Base-by-base conservation (phyloP, 2,329 filamentous ascomycete genomes). In the Lasiodiplodia hormozganensis region DNA sequence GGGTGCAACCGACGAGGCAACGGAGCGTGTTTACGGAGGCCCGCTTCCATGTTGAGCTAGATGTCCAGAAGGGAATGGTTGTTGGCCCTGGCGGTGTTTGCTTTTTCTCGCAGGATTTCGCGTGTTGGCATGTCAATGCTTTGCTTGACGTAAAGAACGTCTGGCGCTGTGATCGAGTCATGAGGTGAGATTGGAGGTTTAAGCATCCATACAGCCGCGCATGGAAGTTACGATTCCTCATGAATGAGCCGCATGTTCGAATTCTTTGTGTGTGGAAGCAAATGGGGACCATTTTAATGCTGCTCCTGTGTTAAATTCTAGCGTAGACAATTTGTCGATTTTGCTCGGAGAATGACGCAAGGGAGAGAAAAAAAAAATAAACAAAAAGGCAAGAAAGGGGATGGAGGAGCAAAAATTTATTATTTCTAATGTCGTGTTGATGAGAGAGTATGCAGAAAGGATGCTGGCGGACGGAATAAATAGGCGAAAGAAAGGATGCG, bases 1-100 rank as follows among this genome's bases (percentile, higher is more conserved):
- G 52, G 0, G 85, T 87, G 71, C 86, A 88, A 8, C 86, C 86
- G 2, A 85, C 76, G 1, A 88, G 79, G 69, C 86, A 88, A 7
- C 86, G 84, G 3, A 86, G 73, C 0, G 86, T 88, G 71, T 88
- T 88, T 71, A 88, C 73, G 0, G 78, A 77, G 0, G 86, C 84
- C n/a, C 86, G 78, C 31, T 76, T 79, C 86, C 86, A 88, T 0
- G 78, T 75, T 12, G 74, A 68, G 12, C 64, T 71, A n/a, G 74
- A 79, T 3, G 71, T 69, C 81, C 81, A 82, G 71, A 82, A 82
- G 12, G 34, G 25, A 6, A 25, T 2, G 6, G 23, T 52, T 23
- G 43, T 52, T 52, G 60, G 43, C 7, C n/a, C n/a, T 4, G 28
- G 43, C n/a, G 31, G 38, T 11, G 2, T 23, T 52, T 23, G 60